Evolutionary conservation across 257 asterid genomes (phyloP), one percentile per base, ranked within the genome.

Genomic region (Catharanthus roseus): DNA sequence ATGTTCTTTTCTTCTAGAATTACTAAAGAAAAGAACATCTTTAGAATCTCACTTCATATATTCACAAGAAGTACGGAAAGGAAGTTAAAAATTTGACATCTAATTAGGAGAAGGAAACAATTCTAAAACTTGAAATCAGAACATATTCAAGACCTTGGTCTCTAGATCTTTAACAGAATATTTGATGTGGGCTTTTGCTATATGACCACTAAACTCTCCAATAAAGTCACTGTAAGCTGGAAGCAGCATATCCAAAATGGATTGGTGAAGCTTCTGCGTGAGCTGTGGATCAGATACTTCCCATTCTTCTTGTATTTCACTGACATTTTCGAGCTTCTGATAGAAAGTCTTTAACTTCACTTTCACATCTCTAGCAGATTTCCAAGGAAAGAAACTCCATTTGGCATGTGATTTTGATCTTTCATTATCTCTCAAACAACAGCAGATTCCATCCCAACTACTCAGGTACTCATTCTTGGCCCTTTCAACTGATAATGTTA

Each of bases 301-400:
- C 96, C 96, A 90, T 0, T 81, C 81, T 1, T 88, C 85, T 73
- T 89, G 97, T 69, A 83, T 87, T 77, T 83, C 78, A 45, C 80
- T 90, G 33, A 90, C 91, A 79, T 85, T 92, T 71, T 87, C 96
- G 75, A 90, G 85, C 86, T 85, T 84, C 45, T 86, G 82, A 79
- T 90, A 87, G 85, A 90, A 90, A 44, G 88, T 31, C 86, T 83
- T 89, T 36, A 90, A 84, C 85, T 93, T 85, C 67, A 84, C 90
- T 74, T 89, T 84, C 74, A 87, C 75, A 16, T 87, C 97, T 77
- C 86, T 83, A 77, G 74, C 87, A 5, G 92, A 87, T 70, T 82
- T 89, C 42, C 89, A 91, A 9, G 96, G 87, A 5, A 91, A 82
- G 47, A 86, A 84, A 73, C 87, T 79, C 45, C 90, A 93, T 28